Percentiles rank a stretch among this genome's conserved stretches.
Evolutionary conservation across 768 basidiomycete genomes (phyloP).

Genomic region (Cyclocybe aegerita): DNA sequence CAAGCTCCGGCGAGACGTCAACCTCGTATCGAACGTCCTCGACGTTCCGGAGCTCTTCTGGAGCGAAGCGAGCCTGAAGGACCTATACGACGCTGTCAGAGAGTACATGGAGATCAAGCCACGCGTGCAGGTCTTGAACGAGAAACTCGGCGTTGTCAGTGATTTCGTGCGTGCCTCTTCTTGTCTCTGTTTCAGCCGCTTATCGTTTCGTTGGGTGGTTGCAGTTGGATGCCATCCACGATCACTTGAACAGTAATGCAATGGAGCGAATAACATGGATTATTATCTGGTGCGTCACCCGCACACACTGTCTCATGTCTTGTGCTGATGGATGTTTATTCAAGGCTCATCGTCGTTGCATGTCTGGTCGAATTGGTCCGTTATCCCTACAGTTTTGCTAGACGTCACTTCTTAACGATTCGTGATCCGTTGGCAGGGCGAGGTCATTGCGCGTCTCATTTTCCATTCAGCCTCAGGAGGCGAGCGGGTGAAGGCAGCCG

Average conservation of each 20-base stretch:
- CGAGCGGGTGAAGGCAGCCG: neutral
- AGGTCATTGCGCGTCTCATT: slow-evolving; percentile 73
- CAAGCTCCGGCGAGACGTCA: slow-evolving; percentile 86
- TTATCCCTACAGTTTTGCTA: slow-evolving; percentile 10
- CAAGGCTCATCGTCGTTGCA: slow-evolving; percentile 85
- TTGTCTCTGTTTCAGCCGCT: neutral
- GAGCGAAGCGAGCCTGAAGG: slow-evolving; percentile 89
- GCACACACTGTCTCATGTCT: slow-evolving; percentile 12
- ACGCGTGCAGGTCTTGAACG: slow-evolving; percentile 83
- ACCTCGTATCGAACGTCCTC: slow-evolving; percentile 88
- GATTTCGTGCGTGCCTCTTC: slow-evolving; percentile 66
- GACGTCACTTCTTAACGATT: neutral
- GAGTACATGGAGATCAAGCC: slow-evolving; percentile 93
- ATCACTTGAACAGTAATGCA: slow-evolving; percentile 85
- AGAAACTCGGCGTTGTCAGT: slow-evolving; percentile 82
- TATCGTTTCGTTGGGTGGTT: neutral
- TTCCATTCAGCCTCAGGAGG: slow-evolving; percentile 57
- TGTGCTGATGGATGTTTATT: slow-evolving; percentile 18
- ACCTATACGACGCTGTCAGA: slow-evolving; percentile 87
- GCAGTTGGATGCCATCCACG: slow-evolving; percentile 91
- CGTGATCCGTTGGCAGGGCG: slow-evolving; percentile 49
- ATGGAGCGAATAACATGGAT: slow-evolving; percentile 86
- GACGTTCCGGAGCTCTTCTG: slow-evolving; percentile 95
- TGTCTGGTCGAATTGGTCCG: slow-evolving; percentile 84
- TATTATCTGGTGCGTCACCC: slow-evolving; percentile 42